Conservation (phyloP, 108 stramenopile species). For the Cyclotella choctawhatcheeana region DNA sequence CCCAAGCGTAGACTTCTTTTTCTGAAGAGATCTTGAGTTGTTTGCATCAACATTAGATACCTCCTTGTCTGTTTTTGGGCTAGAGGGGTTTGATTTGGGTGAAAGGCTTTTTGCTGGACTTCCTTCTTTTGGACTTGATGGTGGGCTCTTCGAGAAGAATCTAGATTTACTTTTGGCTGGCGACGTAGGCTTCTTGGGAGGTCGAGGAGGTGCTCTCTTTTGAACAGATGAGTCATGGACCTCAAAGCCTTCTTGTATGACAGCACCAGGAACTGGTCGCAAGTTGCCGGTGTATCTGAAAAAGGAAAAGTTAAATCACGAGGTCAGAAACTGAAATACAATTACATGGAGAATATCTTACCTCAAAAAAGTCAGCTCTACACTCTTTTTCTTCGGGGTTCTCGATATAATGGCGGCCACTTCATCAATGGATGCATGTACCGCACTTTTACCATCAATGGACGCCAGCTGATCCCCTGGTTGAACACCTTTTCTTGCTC, state of each 20-base stretch:
- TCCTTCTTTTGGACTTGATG: not conserved
- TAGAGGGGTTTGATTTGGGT: not conserved
- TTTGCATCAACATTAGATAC: not conserved
- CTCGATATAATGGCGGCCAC: conserved; percentile 59
- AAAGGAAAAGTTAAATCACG: conserved; percentile 73
- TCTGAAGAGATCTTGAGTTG: not conserved
- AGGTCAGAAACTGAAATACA: too few relatives aligned
- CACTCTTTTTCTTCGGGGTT: conserved; percentile 35
- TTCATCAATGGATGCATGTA: conserved; percentile 74
- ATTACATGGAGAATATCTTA: too few relatives aligned
- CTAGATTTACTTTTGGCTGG: not conserved
- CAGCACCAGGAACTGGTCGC: conserved; percentile 48
- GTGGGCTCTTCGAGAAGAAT: conserved; percentile 13
- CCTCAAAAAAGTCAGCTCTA: too few relatives aligned
- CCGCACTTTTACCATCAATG: conserved; percentile 69
- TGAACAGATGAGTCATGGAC: conserved; percentile 34
- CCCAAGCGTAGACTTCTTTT: conserved; percentile 25
- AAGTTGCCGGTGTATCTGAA: conserved; percentile 80
- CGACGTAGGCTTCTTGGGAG: conserved; percentile 1
- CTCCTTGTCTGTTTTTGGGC: not conserved
- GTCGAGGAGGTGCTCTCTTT: conserved; percentile 1
- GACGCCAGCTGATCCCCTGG: conserved; percentile 85
- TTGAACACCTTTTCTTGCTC: conserved; percentile 56
- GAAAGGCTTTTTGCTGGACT: not conserved
- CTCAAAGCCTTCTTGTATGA: conserved; percentile 52